Evolutionary conservation across 192 early-diverging fungal species (phyloP).

Genomic region (Coemansia sp.): DNA sequence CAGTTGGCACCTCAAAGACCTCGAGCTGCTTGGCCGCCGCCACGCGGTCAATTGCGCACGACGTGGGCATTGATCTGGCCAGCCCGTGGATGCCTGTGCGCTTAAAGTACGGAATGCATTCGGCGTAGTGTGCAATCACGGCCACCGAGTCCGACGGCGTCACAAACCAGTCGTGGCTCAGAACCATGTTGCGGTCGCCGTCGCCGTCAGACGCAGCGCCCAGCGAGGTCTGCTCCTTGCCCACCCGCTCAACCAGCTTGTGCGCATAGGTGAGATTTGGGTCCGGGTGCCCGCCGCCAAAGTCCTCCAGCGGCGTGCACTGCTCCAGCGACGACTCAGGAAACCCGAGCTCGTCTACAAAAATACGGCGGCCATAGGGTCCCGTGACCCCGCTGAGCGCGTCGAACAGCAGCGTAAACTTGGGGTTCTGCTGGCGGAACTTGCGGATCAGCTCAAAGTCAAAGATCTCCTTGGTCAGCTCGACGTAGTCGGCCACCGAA

Average conservation of each 20-base stretch:
- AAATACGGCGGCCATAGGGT: conserved; percentile 81
- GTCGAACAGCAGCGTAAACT: conserved; percentile 88
- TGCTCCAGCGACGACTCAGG: conserved; percentile 76
- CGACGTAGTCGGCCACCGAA: conserved; percentile 82
- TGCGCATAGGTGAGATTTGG: conserved; percentile 97
- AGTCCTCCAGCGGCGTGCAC: conserved; percentile 75
- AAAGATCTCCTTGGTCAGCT: conserved; percentile 83
- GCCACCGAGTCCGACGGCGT: conserved; percentile 97
- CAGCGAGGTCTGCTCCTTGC: conserved; percentile 72
- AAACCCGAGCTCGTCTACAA: conserved; percentile 88
- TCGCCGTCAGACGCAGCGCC: conserved; percentile 98
- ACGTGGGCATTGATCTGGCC: conserved; percentile 96
- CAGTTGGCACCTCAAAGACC: conserved; percentile 88
- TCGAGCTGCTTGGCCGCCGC: conserved; percentile 75
- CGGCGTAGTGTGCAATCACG: conserved; percentile 87
- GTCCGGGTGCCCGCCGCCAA: conserved; percentile 95
- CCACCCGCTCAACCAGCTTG: conserved; percentile 85
- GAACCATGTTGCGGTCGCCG: conserved; percentile 98
- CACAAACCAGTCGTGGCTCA: conserved; percentile 92
- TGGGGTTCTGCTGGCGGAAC: conserved; percentile 68
- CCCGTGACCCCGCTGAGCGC: conserved; percentile 97
- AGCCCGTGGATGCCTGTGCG: conserved; percentile 79
- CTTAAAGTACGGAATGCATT: conserved; percentile 89
- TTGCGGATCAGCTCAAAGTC: conserved; percentile 81
- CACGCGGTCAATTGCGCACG: conserved; percentile 83